These are phyloP conservation scores for Neurospora discreta DNA, from an alignment of 495 filamentous ascomycete genomes.

Conservation along the genomic window DNA sequence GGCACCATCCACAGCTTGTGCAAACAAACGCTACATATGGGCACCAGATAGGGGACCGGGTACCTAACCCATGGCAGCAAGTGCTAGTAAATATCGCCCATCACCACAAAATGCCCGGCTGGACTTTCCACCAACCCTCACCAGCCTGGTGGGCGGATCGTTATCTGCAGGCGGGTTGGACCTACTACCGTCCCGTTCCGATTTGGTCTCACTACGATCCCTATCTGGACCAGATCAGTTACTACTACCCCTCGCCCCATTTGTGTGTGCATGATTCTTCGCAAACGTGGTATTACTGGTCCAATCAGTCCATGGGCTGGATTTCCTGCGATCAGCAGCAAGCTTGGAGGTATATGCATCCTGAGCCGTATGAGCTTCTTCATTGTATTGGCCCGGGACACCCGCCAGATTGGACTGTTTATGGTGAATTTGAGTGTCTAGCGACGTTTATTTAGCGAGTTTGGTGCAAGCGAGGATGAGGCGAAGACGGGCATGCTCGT, in stretches of 20 bases:
- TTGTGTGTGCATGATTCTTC: background rate
- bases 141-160: background rate
- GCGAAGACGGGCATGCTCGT: too few species aligned
- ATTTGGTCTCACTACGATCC: background rate
- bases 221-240: fast-evolving
- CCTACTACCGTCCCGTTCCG: background rate
- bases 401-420: background rate
- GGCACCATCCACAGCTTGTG: background rate
- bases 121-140: background rate
- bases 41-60: too few species aligned
- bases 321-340: background rate
- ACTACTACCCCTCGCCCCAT: background rate
- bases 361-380: background rate
- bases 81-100: background rate
- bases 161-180: background rate
- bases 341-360: background rate
- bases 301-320: background rate
- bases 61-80: too few species aligned
- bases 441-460: too few species aligned
- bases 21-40: background rate
- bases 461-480: too few species aligned
- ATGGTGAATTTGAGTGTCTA: too few species aligned
- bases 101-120: background rate
- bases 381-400: background rate
- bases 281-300: background rate